Evolutionary conservation across 352 stramenopile genomes (phyloP), one percentile per base, ranked within the genome.

Genomic region (Phytophthora ohioensis): DNA sequence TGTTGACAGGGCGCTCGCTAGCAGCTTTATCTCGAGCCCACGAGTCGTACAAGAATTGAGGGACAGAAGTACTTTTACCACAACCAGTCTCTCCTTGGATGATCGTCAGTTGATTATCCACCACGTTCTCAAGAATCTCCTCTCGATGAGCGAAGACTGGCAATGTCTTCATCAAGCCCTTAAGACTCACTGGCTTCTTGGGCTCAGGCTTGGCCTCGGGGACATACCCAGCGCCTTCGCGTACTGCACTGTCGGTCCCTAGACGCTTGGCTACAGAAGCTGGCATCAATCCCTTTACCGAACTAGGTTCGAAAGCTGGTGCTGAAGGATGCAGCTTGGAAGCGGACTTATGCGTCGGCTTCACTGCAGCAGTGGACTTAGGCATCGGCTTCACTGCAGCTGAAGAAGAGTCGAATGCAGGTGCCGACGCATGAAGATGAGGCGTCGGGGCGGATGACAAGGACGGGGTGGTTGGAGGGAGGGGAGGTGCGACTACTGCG

Each of bases 31-130:
- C 64, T 51, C 64, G 65, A 63, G 73, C 76, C 76, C 76, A 84
- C 5, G 84, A 73, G 67, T 98, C 85, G 7, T 98, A 80, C 17
- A 99, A 73, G 73, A 99, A 98, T 51, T 97, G 84, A 21, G 97
- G 97, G 4, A 99, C 90, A 6, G 94, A 91, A 7, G 91, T 98
- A 63, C 84, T 97, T 79, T 99, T 99, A n/a, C 98, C 98, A 71
- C 97, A 99, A 5, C 97, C 97, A 32, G 91, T 98, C 63, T 98
- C 94, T 3, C 93, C 94, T 75, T 97, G 91, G 45, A 98, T 97
- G 47, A 98, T 96, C 7, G 92, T 98, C 3, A 98, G 80, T 57
- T 94, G 88, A 57, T 98, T 94, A 11, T 71, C 72, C 3, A 51
- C 62, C 10, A 98, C 83, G 35, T 94, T 95, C 34, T 88, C 57